Evolutionary conservation across 2,329 filamentous ascomycete genomes (phyloP).

Genomic region (Cephalotrichum gorgonifer): DNA sequence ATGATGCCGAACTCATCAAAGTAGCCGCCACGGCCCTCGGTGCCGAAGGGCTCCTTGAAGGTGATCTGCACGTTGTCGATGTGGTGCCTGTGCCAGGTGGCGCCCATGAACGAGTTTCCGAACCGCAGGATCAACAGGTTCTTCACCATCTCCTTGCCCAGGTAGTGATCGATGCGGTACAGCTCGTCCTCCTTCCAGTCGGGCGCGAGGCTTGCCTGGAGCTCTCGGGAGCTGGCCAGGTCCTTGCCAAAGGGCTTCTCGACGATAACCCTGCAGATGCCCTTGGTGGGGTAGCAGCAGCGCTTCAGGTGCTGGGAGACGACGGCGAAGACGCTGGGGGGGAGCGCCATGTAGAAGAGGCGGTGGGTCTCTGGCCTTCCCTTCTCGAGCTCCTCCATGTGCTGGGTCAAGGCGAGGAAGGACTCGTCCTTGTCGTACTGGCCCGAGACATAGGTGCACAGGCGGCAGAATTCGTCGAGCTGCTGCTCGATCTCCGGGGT

Average conservation of each 20-base stretch:
- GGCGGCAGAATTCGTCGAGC: conserved; percentile 74
- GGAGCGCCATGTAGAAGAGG: conserved; percentile 98
- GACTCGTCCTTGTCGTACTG: conserved; percentile 97
- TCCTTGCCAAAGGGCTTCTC: conserved; percentile 99
- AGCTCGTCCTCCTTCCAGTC: conserved; percentile 99
- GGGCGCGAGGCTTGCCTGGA: conserved; percentile 88
- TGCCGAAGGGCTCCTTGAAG: conserved; percentile 99
- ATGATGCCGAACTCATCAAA: conserved; percentile 99
- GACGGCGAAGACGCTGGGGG: conserved; percentile 94
- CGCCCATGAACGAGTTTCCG: conserved; percentile 96
- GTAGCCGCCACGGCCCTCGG: conserved; percentile 93
- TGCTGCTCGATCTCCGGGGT: conserved; percentile 97
- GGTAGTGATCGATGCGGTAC: conserved; percentile 98
- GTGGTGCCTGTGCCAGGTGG: conserved; percentile 98
- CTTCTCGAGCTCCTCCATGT: conserved; percentile 77
- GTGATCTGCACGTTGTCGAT: conserved; percentile 99
- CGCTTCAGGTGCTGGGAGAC: conserved; percentile 96
- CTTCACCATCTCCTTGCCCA: conserved; percentile 99
- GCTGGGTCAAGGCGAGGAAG: conserved; percentile 75
- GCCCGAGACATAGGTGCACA: conserved; percentile 91
- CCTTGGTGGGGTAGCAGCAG: conserved; percentile 88
- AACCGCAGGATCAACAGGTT: conserved; percentile 97
- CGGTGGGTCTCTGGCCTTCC: conserved; percentile 76
- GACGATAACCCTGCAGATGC: conserved; percentile 90
- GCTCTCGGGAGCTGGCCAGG: conserved; percentile 81